These are phyloP conservation scores for Exutisphaerella laricina DNA, from an alignment of 2,329 filamentous ascomycete genomes.

Conservation along the genomic window DNA sequence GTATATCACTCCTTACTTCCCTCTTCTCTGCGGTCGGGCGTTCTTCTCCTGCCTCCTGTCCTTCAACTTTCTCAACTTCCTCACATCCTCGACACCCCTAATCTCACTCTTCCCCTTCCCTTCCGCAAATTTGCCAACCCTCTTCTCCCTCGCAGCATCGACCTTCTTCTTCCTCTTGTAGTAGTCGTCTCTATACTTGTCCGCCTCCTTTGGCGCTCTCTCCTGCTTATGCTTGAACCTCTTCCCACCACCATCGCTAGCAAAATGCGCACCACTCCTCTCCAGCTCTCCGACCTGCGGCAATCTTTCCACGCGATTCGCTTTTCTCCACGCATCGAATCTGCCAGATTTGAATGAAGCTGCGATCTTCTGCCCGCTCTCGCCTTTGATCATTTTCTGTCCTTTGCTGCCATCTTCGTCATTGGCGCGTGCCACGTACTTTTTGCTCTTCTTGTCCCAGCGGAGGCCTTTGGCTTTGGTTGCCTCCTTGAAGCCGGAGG, in stretches of 20 bases:
- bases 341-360: slow-evolving; percentile 88
- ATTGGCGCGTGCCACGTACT: slow-evolving; percentile 87
- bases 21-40: slow-evolving; percentile 55
- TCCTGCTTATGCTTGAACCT: slow-evolving; percentile 83
- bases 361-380: slow-evolving; percentile 93
- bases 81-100: slow-evolving; percentile 75
- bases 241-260: slow-evolving; percentile 40
- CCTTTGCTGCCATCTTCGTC: slow-evolving; percentile 85
- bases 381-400: slow-evolving; percentile 68
- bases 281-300: slow-evolving; percentile 82
- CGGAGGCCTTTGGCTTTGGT: slow-evolving; percentile 69
- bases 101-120: slow-evolving; percentile 70
- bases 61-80: slow-evolving; percentile 71
- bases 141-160: slow-evolving; percentile 78
- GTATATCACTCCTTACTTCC: too few relatives aligned
- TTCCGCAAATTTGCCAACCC: slow-evolving; percentile 67
- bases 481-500: slow-evolving; percentile 67
- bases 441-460: slow-evolving; percentile 96
- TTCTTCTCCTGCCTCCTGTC: slow-evolving; percentile 82
- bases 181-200: slow-evolving; percentile 88
- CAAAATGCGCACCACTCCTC: slow-evolving; percentile 32
- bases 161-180: slow-evolving; percentile 85
- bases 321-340: slow-evolving; percentile 87
- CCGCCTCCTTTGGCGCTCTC: slow-evolving; percentile 84
- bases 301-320: slow-evolving; percentile 71